phyloP scores from a whole-genome alignment of 2,329 filamentous ascomycete genomes.

The Trichophyton simii region DNA sequence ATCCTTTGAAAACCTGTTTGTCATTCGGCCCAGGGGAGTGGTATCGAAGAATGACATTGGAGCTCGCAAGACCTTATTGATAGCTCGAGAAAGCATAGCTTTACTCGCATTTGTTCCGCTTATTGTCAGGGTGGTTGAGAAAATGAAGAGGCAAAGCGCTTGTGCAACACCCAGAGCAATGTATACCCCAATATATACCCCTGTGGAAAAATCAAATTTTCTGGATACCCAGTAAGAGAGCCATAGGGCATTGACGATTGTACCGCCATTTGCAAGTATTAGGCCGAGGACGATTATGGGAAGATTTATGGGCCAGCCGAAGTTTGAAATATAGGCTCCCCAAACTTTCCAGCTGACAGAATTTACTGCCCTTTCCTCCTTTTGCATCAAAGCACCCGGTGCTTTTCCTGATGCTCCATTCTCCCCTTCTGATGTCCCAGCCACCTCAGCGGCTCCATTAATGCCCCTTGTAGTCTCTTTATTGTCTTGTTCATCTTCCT shows the following conservation, averaged over 20 bases:
- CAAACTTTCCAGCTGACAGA: slow-evolving; percentile 75
- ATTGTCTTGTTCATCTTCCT: slow-evolving; percentile 41
- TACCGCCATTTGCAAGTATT: slow-evolving; percentile 63
- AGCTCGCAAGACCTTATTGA: slow-evolving; percentile 57
- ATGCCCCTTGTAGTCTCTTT: slow-evolving; percentile 34
- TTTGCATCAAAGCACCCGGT: slow-evolving; percentile 32
- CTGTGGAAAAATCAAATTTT: slow-evolving; percentile 53
- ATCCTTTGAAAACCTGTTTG: slow-evolving; percentile 90
- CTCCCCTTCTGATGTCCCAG: slow-evolving; percentile 35
- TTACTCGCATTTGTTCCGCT: slow-evolving; percentile 73
- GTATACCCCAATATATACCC: slow-evolving; percentile 57
- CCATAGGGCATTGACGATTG: slow-evolving; percentile 83
- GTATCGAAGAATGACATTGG: slow-evolving; percentile 93
- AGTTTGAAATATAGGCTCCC: slow-evolving; percentile 61
- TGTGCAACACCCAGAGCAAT: slow-evolving; percentile 60
- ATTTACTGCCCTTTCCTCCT: slow-evolving; percentile 50
- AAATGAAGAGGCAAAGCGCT: slow-evolving; percentile 63
- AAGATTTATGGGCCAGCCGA: slow-evolving; percentile 52
- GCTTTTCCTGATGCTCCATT: slow-evolving; percentile 34
- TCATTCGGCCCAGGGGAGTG: slow-evolving; percentile 86
- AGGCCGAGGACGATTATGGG: slow-evolving; percentile 53
- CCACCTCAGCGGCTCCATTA: slow-evolving; percentile 37
- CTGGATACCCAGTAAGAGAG: slow-evolving; percentile 85
- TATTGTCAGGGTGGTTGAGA: slow-evolving; percentile 65
- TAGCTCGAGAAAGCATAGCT: slow-evolving; percentile 66